Base-by-base conservation (phyloP, 257 asterid genomes). In the Coffea canephora region DNA sequence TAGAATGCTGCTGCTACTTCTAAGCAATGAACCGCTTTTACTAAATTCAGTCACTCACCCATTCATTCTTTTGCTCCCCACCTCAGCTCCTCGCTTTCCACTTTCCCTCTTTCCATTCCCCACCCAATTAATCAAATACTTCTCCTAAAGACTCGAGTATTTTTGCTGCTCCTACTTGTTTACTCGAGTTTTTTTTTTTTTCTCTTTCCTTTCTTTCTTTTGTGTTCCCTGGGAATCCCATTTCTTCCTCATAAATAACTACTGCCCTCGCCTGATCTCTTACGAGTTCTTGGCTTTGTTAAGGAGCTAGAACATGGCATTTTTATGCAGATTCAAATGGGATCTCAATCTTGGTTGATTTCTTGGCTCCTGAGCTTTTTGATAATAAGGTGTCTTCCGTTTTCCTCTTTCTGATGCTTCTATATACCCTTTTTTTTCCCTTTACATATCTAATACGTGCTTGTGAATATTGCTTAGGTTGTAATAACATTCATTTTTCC, bases 281-380 rank as follows among this genome's bases (percentile, higher is more conserved):
- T 39, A 14, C 52, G 57, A 16, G 34, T 59, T 13, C 27, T 69
- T 68, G 23, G 43, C 52, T 23, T 69, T 21, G 48, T 46, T 19
- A 52, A 61, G 72, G 54, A 75, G 76, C 77, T 69, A 12, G 34
- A 76, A 76, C 67, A 78, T 76, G 55, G 72, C 71, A 18, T 76
- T 48, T 76, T 49, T 48, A 31, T 62, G 73, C 48, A 7, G 67
- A 23, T 81, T 80, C 48, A 55, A 21, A 34, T 65, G 70, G 79
- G 78, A 76, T 81, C 84, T 45, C 77, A 6, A 45, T 76, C 43
- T 68, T 46, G 54, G 67, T 5, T 76, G 81, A 67, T 39, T 43
- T 81, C 77, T 81, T 76, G 34, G 19, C 43, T 80, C 72, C 72
- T 79, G 65, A 62, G 70, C 75, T 62, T 68, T 55, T 68, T 55